Evolutionary conservation across 2,329 filamentous ascomycete species (phyloP), one percentile per base, ranked within the genome.

Genomic region (Pyricularia sp.): DNA sequence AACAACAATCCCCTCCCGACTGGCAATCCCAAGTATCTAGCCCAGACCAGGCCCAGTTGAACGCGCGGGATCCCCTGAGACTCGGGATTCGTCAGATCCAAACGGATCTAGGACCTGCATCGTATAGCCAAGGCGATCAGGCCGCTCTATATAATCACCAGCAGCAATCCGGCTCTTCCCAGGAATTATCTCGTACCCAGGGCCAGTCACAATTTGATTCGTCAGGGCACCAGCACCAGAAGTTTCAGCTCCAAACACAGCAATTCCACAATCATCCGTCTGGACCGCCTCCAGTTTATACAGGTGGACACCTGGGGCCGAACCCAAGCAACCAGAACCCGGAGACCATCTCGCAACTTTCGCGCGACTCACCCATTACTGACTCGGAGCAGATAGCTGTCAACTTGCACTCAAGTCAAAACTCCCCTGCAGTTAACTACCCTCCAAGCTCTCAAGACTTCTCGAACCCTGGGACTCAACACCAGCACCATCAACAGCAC

Each of bases 321-420:
- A 62, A 69, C 71, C 66, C 73, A 49, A 62, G 71, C 67, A 70
- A 75, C 49, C 77, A 79, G 67, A 86, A 85, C 70, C 75, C 83
- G 31, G 85, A 88, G 72, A 85, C 84, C 5, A 73, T 84, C 49
- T 87, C 84, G 7, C 84, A 87, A 73, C 72, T 85, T 69, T 88
- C 85, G 71, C 80, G 83, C 77, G 85, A 88, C 66, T 86, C 84
- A 40, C 81, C 81, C 44, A 72, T 79, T 22, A 76, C 77, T 57
- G 83, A 85, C 67, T 76, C 77, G 53, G 82, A 83, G 66, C 75
- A 76, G 65, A 71, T 70, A 61, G 71, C 76, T 67, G 71, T 74
- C 67, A 77, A 76, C 68, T 70, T 77, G 64, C 78, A 81, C 40
- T 76, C 78, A 63, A 72, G 75, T 62, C 79, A 80, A 67, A 72